phyloP scores from a whole-genome alignment of 148 eudicot genomes.

The Vaccinium darrowii region DNA sequence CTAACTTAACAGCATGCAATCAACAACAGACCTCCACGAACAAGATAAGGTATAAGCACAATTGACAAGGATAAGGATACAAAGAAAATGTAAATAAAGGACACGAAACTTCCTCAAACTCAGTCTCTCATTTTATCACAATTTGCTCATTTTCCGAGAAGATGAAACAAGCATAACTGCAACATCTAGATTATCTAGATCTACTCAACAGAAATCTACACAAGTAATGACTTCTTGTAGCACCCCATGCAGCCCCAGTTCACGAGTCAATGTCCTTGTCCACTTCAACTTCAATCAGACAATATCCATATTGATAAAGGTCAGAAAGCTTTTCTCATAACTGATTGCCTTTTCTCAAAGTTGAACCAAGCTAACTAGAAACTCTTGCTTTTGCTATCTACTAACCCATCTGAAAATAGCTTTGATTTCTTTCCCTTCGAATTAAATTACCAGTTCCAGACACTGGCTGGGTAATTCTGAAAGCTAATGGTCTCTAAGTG shows the following conservation, averaged over 20 bases:
- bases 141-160: background rate
- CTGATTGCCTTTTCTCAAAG: slow-evolving; percentile 1
- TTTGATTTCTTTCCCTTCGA: background rate
- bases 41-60: background rate
- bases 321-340: background rate
- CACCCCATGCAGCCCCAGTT: too few species aligned
- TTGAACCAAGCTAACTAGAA: background rate
- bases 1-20: background rate
- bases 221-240: too few species aligned
- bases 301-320: too few species aligned
- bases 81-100: background rate
- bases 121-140: background rate
- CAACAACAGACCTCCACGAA: background rate
- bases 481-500: background rate
- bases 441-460: background rate
- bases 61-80: background rate
- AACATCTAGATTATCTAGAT: too few species aligned
- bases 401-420: background rate
- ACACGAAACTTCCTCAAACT: background rate
- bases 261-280: too few species aligned
- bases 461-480: background rate
- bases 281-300: too few species aligned
- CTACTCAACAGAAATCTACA: too few species aligned
- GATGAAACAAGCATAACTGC: background rate
- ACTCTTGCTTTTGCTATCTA: background rate